Evolutionary conservation across 1,284 basidiomycete species (phyloP), one percentile per base, ranked within the genome.

Genomic region (Sporisorium exsertum): DNA sequence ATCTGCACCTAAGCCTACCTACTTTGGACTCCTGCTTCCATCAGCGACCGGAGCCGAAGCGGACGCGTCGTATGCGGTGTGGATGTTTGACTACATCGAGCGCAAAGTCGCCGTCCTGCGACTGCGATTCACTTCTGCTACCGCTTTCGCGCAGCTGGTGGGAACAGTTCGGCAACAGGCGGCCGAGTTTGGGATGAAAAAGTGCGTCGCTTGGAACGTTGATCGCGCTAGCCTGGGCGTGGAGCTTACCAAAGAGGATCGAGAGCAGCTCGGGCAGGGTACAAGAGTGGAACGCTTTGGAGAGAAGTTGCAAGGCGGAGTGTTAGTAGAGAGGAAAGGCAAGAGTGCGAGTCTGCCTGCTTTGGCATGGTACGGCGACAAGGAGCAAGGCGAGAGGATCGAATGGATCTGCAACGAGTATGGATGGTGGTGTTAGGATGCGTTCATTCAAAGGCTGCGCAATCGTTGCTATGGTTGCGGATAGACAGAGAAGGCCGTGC

Each of bases 401-500:
- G 65, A 74, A 29, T 77, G 75, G 75, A 50, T 73, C 0, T 54
- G 51, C 47, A 74, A 77, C 54, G 70, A 77, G 61, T 66, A 71
- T 20, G 75, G 75, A 0, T 77, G 69, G 67, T 77, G 68, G 67
- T 74, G 71, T 46, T 77, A 57, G 33, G 15, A 18, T 10, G 2
- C 20, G 18, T 10, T 32, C 18, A 33, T 20, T 35, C 7, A 9
- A 20, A 8, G 5, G 10, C 22, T 13, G 26, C 3, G 20, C 24
- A 27, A 13, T 20, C n/a, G 20, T 52, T 16, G 29, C 47, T n/a
- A n/a, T n/a, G n/a, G n/a, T n/a, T n/a, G n/a, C n/a, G n/a, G 27
- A 53, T 26, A 43, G 24, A 53, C 13, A 37, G 51, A 42, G 37
- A 43, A 20, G 40, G 37, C 37, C n/a, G 16, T 40, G 2, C 5